These are phyloP conservation scores for Stagonosporopsis rhizophila DNA, from an alignment of 2,329 filamentous ascomycete species.

Conservation along the genomic window DNA sequence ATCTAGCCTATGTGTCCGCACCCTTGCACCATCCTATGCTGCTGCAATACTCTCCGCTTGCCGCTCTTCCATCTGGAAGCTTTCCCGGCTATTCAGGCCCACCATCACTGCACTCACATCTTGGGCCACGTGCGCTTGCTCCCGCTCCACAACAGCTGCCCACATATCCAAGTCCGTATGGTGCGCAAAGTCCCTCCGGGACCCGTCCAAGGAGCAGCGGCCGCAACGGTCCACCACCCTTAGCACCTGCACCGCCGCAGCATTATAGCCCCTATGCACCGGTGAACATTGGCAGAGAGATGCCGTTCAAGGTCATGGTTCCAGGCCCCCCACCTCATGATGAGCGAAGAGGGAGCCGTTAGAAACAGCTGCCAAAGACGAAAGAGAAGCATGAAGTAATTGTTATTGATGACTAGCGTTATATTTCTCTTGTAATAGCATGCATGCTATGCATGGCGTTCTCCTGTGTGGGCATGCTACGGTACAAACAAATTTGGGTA, in stretches of 20 bases:
- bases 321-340: slow-evolving; percentile 36
- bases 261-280: slow-evolving; percentile 40
- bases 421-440: not conserved
- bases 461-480: not conserved
- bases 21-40: slow-evolving; percentile 34
- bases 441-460: slow-evolving; percentile 1
- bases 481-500: not conserved
- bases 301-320: slow-evolving; percentile 43
- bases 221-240: slow-evolving; percentile 32
- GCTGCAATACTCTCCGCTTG: slow-evolving; percentile 37
- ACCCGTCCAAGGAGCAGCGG: slow-evolving; percentile 35
- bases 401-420: slow-evolving; percentile 19
- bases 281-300: slow-evolving; percentile 26
- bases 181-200: slow-evolving; percentile 29
- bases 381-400: slow-evolving; percentile 5
- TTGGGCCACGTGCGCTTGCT: slow-evolving; percentile 31
- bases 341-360: slow-evolving; percentile 36
- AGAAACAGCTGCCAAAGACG: slow-evolving; percentile 23
- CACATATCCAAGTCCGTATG: slow-evolving; percentile 41
- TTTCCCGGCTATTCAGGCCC: slow-evolving; percentile 26
- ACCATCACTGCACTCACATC: slow-evolving; percentile 23
- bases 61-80: slow-evolving; percentile 33
- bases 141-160: slow-evolving; percentile 36
- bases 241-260: slow-evolving; percentile 42
- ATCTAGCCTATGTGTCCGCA: slow-evolving; percentile 29